Evolutionary conservation across 176 grass and related monocot genomes (phyloP), one percentile per base, ranked within the genome.

Genomic region (Oryza glumipatula): DNA sequence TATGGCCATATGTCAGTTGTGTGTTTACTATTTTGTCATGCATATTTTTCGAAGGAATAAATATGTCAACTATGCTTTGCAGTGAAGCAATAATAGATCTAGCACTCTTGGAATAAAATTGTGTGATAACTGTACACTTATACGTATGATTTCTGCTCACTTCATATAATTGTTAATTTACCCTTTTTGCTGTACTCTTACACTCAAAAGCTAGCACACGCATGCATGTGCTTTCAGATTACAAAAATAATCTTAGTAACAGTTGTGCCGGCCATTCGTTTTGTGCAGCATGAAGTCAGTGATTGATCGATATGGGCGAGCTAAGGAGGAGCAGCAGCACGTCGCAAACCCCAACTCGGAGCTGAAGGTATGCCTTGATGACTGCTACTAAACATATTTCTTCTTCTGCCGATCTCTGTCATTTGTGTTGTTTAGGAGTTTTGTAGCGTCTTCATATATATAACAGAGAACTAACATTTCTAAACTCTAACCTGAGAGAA

Each of bases 261-360:
- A 39, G 24, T 47, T 33, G 69, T 80, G 23, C 0, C 71, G 74
- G 16, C 0, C 68, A 14, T 32, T 84, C 65, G 17, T 52, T 19
- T 79, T 80, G 26, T 52, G 13, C 71, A 98, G 93, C 80, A 86
- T 98, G 83, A 94, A 87, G 86, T 93, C 88, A 16, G 84, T 99
- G 67, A 92, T 92, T 73, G 94, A 96, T 52, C 86, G 90, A 86
- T 99, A 96, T 61, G 67, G 70, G 24, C 87, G 88, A 85, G 78
- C 82, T 0, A 94, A 92, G 76, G 91, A 96, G 44, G 88, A 94
- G 72, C 49, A 92, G 9, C 81, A 92, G 33, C 83, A 66, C 15
- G 69, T 87, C 11, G 74, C 83, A 67, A 82, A 86, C 88, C 85
- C 92, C 63, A 87, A 84, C 61, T 94, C 92, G 23, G 94, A 99